Percentiles rank a stretch among this genome's conserved stretches.
Conservation (phyloP, 192 early-diverging fungal genomes). For the Coemansia sp. region DNA sequence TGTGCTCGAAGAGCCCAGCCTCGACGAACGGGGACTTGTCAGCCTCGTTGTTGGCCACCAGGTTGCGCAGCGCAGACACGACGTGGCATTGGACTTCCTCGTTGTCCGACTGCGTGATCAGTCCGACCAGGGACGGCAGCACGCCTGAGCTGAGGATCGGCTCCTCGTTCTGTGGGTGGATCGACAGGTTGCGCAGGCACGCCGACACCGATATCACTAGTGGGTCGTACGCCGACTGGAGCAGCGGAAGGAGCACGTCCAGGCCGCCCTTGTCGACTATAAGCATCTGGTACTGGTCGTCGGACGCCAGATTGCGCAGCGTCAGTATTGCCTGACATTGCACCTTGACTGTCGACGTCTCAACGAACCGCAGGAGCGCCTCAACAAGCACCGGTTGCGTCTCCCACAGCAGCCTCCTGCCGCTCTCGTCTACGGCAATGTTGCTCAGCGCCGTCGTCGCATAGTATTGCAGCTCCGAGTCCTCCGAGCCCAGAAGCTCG, state of each 20-base stretch:
- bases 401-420: conserved; percentile 66
- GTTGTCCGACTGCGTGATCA: conserved; percentile 59
- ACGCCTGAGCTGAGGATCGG: conserved; percentile 81
- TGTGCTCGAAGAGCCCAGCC: conserved; percentile 74
- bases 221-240: conserved; percentile 73
- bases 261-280: conserved; percentile 79
- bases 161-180: conserved; percentile 81
- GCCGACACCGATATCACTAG: conserved; percentile 82
- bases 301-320: conserved; percentile 76
- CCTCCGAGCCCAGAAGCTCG: conserved; percentile 68
- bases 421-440: conserved; percentile 78
- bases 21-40: conserved; percentile 76
- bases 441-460: conserved; percentile 87
- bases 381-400: conserved; percentile 74
- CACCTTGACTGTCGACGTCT: conserved; percentile 76
- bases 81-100: conserved; percentile 87
- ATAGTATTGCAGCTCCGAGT: conserved; percentile 88
- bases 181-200: conserved; percentile 87
- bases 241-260: conserved; percentile 67
- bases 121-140: conserved; percentile 54
- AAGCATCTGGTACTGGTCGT: conserved; percentile 82
- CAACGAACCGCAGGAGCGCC: conserved; percentile 73
- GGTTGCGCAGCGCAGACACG: conserved; percentile 79
- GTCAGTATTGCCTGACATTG: conserved; percentile 87
- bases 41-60: conserved; percentile 72